Percentiles rank a stretch among this genome's conserved stretches.
phyloP scores from a whole-genome alignment of 495 filamentous ascomycete genomes.

The Bacidia rubella region DNA sequence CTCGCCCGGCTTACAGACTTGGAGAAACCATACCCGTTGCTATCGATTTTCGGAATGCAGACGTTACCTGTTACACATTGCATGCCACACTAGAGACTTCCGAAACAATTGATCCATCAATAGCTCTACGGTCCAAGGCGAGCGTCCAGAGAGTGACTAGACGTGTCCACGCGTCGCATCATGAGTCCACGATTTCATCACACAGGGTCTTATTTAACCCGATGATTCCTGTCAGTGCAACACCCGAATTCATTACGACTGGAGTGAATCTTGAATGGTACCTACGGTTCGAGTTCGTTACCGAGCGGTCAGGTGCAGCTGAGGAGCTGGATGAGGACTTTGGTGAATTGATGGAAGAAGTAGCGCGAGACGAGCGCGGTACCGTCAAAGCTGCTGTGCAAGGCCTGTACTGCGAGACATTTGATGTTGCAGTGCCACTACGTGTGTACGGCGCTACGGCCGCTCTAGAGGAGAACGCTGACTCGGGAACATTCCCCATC shows the following conservation, averaged over 20 bases:
- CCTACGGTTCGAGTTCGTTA: conserved; percentile 79
- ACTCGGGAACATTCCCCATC: conserved; percentile 11
- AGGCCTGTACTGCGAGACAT: conserved; percentile 68
- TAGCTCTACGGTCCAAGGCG: conserved; percentile 72
- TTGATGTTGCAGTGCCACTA: conserved; percentile 75
- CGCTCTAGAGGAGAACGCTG: conserved; percentile 10
- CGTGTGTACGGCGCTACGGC: conserved; percentile 64
- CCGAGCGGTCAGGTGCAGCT: conserved; percentile 27
- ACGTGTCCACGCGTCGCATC: conserved; percentile 57
- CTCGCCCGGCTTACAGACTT: conserved; percentile 80
- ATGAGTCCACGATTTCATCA: conserved; percentile 70
- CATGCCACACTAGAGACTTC: conserved; percentile 63
- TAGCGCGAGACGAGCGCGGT: conserved; percentile 59
- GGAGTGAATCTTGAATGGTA: conserved; percentile 78
- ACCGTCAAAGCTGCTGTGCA: conserved; percentile 58
- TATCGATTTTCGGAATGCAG: conserved; percentile 63
- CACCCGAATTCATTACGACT: conserved; percentile 79
- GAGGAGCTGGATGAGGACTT: conserved; percentile 25
- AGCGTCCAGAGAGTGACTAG: conserved; percentile 78
- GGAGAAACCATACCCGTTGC: conserved; percentile 74
- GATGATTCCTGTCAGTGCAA: conserved; percentile 65
- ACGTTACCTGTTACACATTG: conserved; percentile 68
- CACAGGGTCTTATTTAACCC: conserved; percentile 65
- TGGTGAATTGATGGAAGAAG: conserved; percentile 32
- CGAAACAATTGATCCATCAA: conserved; percentile 59